Conservation (phyloP, 2,329 filamentous ascomycete species). For the Colletotrichum filicis region DNA sequence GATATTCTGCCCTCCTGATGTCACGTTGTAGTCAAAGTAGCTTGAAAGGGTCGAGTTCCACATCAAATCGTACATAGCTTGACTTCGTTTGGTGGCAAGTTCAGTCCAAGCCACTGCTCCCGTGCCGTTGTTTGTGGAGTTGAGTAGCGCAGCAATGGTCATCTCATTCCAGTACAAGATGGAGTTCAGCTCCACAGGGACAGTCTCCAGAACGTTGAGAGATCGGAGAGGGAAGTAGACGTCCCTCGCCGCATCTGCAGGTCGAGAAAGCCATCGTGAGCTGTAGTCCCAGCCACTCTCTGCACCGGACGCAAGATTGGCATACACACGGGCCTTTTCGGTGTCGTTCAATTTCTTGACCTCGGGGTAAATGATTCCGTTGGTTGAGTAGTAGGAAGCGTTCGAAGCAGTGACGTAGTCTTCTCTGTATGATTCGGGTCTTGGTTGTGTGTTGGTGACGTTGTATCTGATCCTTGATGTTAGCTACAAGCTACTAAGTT, state of each 20-base stretch:
- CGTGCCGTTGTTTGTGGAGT: conserved; percentile 59
- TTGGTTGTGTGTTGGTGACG: conserved; percentile 72
- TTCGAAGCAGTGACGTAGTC: conserved; percentile 76
- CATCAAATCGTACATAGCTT: conserved; percentile 71
- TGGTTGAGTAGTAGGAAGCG: conserved; percentile 67
- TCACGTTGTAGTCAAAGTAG: conserved; percentile 78
- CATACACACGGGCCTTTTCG: conserved; percentile 64
- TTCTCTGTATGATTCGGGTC: conserved; percentile 74
- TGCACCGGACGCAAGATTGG: conserved; percentile 72
- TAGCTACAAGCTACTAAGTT: background rate
- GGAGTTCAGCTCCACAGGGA: conserved; percentile 75
- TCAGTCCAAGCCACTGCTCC: conserved; percentile 61
- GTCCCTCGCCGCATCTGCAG: conserved; percentile 67
- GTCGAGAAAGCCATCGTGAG: conserved; percentile 67
- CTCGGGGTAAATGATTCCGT: conserved; percentile 69
- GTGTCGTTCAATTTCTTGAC: conserved; percentile 60
- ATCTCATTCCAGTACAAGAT: conserved; percentile 75
- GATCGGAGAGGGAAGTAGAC: conserved; percentile 74
- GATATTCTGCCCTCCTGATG: conserved; percentile 64
- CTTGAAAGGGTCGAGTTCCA: conserved; percentile 72
- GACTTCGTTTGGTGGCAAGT: conserved; percentile 63
- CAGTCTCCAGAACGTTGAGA: conserved; percentile 66
- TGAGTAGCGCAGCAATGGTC: conserved; percentile 66
- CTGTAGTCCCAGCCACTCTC: conserved; percentile 75
- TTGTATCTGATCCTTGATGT: conserved; percentile 55